Percentiles rank a stretch among this genome's conserved stretches.
phyloP scores from a whole-genome alignment of 2,329 filamentous ascomycete genomes.

The Nigrospora sphaerica region DNA sequence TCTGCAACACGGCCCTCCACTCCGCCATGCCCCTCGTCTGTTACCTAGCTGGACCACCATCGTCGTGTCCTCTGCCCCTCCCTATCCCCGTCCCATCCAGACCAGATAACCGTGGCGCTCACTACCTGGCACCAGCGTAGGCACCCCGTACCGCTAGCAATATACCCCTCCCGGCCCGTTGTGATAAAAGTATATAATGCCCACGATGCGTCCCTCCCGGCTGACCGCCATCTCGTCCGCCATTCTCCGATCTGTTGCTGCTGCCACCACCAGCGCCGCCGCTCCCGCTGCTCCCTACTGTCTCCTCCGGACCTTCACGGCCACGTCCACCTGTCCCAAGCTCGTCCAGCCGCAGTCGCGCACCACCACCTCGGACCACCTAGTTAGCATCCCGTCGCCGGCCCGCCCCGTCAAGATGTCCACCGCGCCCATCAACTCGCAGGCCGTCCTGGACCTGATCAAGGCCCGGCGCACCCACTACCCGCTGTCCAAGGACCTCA shows the following conservation, averaged over 20 bases:
- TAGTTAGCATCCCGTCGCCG: conserved; percentile 11
- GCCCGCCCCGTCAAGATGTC: conserved; percentile 33
- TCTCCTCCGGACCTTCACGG: conserved; percentile 9
- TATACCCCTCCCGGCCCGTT: too few relatives aligned
- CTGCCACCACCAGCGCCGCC: neutral
- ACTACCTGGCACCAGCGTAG: too few relatives aligned
- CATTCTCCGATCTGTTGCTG: neutral
- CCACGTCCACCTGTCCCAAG: conserved; percentile 8
- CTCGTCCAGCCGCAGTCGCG: conserved; percentile 5
- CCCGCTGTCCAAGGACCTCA: conserved; percentile 55
- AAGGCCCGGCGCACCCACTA: conserved; percentile 65
- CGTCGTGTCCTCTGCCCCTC: too few relatives aligned
- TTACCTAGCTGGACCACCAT: too few relatives aligned
- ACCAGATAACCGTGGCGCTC: too few relatives aligned
- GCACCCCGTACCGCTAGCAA: too few relatives aligned
- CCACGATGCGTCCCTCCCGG: neutral
- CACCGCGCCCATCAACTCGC: conserved; percentile 29
- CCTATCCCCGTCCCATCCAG: too few relatives aligned
- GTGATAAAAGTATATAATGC: too few relatives aligned
- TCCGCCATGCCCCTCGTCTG: too few relatives aligned
- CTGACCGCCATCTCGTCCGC: neutral
- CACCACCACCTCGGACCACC: conserved; percentile 9
- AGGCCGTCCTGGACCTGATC: conserved; percentile 55
- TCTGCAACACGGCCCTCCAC: too few relatives aligned
- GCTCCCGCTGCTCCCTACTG: too few relatives aligned